A percentile compares a stretch with the other conserved stretches of the same genome.
Conservation (phyloP, 1,139 yeast species). For the Meyerozyma sp. region DNA sequence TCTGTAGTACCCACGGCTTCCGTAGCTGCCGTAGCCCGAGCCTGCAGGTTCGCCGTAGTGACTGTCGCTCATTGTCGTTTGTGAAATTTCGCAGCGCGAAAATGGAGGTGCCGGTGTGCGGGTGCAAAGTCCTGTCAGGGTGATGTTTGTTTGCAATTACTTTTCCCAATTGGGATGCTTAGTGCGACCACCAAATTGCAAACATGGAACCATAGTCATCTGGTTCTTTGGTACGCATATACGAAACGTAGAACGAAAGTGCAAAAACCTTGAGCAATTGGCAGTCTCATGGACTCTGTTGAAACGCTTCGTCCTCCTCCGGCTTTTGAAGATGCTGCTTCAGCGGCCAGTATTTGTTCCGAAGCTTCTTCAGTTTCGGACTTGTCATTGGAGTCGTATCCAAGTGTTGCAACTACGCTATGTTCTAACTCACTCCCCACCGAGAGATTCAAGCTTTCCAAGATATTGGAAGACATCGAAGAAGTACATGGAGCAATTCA, state of each 20-base stretch:
- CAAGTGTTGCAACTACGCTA: neutral
- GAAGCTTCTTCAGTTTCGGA: neutral
- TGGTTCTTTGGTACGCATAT: no score
- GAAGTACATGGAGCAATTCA: neutral
- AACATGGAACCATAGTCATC: neutral
- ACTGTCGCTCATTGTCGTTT: neutral
- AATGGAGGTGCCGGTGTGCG: neutral
- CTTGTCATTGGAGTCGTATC: neutral
- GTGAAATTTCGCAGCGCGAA: neutral
- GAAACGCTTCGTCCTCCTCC: neutral
- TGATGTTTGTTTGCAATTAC: neutral
- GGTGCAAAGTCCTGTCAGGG: no score
- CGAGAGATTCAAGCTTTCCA: neutral
- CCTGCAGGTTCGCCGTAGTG: neutral
- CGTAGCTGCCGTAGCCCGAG: neutral
- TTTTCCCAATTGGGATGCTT: neutral
- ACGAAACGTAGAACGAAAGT: no score
- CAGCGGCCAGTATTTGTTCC: neutral
- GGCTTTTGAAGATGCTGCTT: neutral
- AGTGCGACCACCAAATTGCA: conserved; percentile 1
- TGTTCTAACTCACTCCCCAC: neutral
- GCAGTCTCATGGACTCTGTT: neutral
- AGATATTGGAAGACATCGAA: neutral
- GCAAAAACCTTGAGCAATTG: neutral
- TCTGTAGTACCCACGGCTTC: neutral